These are phyloP conservation scores for Emergomyces pasteurianus DNA, from an alignment of 2,329 filamentous ascomycete species.

Conservation along the genomic window DNA sequence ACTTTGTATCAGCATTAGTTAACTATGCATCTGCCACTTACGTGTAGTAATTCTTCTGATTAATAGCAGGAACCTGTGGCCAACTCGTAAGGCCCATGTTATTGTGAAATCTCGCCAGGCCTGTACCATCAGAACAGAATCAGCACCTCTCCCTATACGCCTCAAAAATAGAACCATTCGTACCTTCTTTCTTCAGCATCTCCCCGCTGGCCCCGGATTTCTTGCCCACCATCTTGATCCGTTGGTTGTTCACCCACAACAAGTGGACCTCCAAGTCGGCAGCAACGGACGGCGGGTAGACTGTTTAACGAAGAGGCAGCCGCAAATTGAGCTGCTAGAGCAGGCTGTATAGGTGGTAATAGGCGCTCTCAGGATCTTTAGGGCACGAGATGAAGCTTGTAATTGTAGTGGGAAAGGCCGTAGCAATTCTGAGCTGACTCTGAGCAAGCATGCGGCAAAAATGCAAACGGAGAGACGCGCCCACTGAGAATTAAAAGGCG, in stretches of 20 bases:
- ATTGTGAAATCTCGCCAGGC: slow-evolving; percentile 93
- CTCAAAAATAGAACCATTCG: slow-evolving; percentile 6
- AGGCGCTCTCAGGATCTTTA: not conserved
- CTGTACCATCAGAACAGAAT: slow-evolving; percentile 35
- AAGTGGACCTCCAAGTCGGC: not conserved
- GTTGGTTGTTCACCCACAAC: not conserved
- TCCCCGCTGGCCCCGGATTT: slow-evolving; percentile 43
- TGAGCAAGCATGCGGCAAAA: no score
- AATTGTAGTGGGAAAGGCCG: not conserved
- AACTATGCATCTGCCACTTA: slow-evolving; percentile 35
- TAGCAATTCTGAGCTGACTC: no score
- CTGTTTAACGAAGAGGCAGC: not conserved
- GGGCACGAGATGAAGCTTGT: not conserved
- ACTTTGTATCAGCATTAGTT: no score
- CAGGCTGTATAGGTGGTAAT: not conserved
- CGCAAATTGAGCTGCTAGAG: not conserved
- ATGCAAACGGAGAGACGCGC: no score
- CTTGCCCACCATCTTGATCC: slow-evolving; percentile 50
- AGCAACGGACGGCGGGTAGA: not conserved
- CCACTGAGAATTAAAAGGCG: not conserved
- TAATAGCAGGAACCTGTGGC: slow-evolving; percentile 87
- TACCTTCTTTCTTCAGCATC: slow-evolving; percentile 49
- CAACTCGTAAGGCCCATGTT: slow-evolving; percentile 92
- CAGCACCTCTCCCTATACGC: not conserved
- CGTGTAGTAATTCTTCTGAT: slow-evolving; percentile 99